A percentile compares a stretch with the other conserved stretches of the same genome.
These are phyloP conservation scores for Kwoniella sp. DNA, from an alignment of 768 basidiomycete genomes.

Conservation along the genomic window DNA sequence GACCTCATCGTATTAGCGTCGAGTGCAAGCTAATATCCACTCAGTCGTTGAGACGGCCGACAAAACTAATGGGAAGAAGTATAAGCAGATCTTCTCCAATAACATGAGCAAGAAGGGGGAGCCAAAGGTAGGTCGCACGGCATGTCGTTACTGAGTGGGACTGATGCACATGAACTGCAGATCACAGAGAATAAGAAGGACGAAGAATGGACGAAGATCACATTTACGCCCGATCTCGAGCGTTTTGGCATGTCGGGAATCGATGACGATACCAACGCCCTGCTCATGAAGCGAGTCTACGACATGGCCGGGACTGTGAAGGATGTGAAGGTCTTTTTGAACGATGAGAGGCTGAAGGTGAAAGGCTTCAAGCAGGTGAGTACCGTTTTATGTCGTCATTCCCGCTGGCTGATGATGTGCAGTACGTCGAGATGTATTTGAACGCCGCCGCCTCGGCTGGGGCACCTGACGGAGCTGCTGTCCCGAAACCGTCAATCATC, in stretches of 20 bases:
- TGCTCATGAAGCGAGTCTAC: conserved; percentile 89
- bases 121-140: conserved; percentile 58
- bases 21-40: neutral
- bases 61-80: conserved; percentile 78
- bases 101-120: conserved; percentile 87
- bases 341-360: conserved; percentile 85
- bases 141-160: no score
- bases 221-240: conserved; percentile 84
- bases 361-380: conserved; percentile 75
- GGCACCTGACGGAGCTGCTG: conserved; percentile 71
- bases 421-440: conserved; percentile 92
- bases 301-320: conserved; percentile 95
- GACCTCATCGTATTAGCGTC: neutral
- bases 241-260: conserved; percentile 86
- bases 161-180: conserved; percentile 22
- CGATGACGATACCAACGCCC: conserved; percentile 81
- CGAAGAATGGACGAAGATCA: conserved; percentile 88
- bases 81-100: conserved; percentile 86
- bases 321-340: conserved; percentile 87
- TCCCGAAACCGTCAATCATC: conserved; percentile 69
- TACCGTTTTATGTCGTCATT: neutral
- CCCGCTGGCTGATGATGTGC: conserved; percentile 28
- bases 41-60: conserved; percentile 83
- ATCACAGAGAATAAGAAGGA: conserved; percentile 83
- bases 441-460: conserved; percentile 69